Evolutionary conservation across 306 rosid genomes (phyloP).

Genomic region (Cyclanthera cordifolia): DNA sequence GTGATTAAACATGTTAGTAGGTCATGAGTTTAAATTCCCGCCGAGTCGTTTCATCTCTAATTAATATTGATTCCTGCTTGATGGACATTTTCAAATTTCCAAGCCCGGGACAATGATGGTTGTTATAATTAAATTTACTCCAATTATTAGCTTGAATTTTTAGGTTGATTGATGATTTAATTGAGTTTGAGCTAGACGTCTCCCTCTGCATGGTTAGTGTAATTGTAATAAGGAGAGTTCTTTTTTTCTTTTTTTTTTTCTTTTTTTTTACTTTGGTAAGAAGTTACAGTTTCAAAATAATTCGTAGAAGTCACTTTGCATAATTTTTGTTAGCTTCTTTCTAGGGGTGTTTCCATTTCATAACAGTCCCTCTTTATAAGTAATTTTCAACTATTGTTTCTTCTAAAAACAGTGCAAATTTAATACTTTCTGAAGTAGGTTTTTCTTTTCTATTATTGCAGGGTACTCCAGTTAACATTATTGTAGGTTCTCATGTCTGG

Average conservation of each 20-base stretch:
- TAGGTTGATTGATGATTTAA: too few species aligned
- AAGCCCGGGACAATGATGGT: too few species aligned
- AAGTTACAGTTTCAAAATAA: background rate
- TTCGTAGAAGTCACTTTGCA: background rate
- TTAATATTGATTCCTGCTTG: too few species aligned
- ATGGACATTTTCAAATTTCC: too few species aligned
- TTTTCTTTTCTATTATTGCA: constrained; percentile 25
- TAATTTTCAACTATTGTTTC: background rate
- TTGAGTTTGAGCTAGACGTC: background rate
- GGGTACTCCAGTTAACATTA: constrained; percentile 89
- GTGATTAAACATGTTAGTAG: too few species aligned
- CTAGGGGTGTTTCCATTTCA: background rate
- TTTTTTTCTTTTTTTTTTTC: too few species aligned
- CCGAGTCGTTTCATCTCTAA: too few species aligned
- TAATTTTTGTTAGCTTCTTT: background rate
- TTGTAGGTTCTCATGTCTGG: constrained; percentile 92
- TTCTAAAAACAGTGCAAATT: background rate
- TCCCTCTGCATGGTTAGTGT: background rate
- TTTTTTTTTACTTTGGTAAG: background rate
- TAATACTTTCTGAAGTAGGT: background rate
- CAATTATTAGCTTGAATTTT: too few species aligned
- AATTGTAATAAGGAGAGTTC: background rate
- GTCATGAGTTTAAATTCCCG: too few species aligned
- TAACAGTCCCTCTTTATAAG: background rate
- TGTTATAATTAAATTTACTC: too few species aligned